These are phyloP conservation scores for Allantophomopsis cytisporea DNA, from an alignment of 2,329 filamentous ascomycete species.

Conservation along the genomic window DNA sequence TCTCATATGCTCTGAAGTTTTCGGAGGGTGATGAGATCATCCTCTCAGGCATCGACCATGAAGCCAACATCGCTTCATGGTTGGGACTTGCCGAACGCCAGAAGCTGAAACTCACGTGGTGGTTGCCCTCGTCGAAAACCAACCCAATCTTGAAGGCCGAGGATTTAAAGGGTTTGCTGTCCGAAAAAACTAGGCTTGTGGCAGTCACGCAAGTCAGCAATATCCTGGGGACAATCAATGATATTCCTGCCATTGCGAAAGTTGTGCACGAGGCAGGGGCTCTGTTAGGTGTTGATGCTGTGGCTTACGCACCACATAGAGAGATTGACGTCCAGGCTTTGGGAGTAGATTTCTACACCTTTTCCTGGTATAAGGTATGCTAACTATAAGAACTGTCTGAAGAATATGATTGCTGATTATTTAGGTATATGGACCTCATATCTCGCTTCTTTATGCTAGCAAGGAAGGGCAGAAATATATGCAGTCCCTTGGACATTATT, in stretches of 20 bases:
- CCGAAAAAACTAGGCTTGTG: constrained; percentile 52
- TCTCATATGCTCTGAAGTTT: constrained; percentile 41
- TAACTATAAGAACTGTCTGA: neutral
- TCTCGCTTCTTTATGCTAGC: constrained; percentile 57
- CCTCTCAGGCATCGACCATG: constrained; percentile 61
- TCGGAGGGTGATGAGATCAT: constrained; percentile 50
- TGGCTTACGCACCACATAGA: constrained; percentile 64
- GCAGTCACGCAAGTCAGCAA: constrained; percentile 64
- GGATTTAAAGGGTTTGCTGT: constrained; percentile 44
- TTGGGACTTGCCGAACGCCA: constrained; percentile 49
- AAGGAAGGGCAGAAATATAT: constrained; percentile 39
- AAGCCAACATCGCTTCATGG: constrained; percentile 68
- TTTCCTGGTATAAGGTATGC: constrained; percentile 60
- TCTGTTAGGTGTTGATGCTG: constrained; percentile 60
- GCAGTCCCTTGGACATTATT: constrained; percentile 49
- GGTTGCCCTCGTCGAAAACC: constrained; percentile 33
- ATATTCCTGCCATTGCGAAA: constrained; percentile 40
- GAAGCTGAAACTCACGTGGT: constrained; percentile 55
- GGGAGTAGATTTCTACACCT: constrained; percentile 64
- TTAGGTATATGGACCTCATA: constrained; percentile 56
- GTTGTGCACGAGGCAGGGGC: constrained; percentile 36
- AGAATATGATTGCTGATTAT: constrained; percentile 12
- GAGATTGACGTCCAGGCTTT: constrained; percentile 53
- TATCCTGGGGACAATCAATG: constrained; percentile 58
- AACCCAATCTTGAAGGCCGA: constrained; percentile 45